Base-by-base conservation (phyloP, 1,284 basidiomycete species). In the Gomphus bonarii region DNA sequence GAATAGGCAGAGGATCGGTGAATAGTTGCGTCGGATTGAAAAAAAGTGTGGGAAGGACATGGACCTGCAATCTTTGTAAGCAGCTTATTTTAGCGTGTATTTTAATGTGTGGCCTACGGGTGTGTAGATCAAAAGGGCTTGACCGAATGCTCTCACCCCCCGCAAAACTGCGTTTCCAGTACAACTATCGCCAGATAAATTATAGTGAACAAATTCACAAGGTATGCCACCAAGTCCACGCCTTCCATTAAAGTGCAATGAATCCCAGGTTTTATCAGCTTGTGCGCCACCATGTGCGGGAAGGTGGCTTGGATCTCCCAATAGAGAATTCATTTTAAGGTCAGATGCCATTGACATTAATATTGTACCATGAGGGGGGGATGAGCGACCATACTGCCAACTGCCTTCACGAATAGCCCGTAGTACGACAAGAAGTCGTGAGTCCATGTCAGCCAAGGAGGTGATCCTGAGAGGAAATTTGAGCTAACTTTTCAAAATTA, bases 201-300 rank as follows among this genome's bases (percentile, higher is more conserved):
- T 67, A 3, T 79, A 79, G 63, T 90, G 86, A 0, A 88, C 77
- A 2, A 88, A 63, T 63, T 88, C 81, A 63, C 86, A 90, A 2
- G 87, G 87, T 9, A 89, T 62, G 1, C 86, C 86, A 4, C 84
- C 87, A 3, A 84, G 63, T 10, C 77, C 75, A 4, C 64, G 47
- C 54, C 86, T 68, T 25, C 72, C 75, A 3, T 63, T 65, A 1
- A 88, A 74, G 1, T 77, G 78, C 8, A 89, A 64, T 11, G 60
- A 59, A 52, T 75, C 72, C 86, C 85, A 89, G 2, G 65, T 65
- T 3, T 67, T 65, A 58, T 75, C 70, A 2, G 84, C 81, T 2
- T 64, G 20, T 14, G 66, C 54, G 7, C 82, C 82, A 2, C 85
- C 85, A 60, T 74, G 78, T 0, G 81, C 76, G 22, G 86, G 85